Evolutionary conservation across 2,329 filamentous ascomycete species (phyloP).

Genomic region (Arthroderma uncinatum): DNA sequence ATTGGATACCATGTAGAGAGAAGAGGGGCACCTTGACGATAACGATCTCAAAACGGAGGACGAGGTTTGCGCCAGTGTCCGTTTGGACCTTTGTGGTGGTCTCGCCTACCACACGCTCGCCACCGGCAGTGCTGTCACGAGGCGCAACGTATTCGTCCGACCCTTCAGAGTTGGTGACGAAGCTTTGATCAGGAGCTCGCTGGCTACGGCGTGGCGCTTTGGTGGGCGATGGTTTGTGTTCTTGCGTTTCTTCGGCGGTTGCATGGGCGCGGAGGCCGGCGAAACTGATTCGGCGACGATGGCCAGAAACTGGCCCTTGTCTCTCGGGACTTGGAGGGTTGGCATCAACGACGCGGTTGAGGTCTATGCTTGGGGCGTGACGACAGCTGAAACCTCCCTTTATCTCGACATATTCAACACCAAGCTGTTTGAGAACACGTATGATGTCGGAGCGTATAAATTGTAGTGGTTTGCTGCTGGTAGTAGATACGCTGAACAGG

Average conservation of each 20-base stretch:
- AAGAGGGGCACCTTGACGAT: constrained; percentile 95
- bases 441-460: constrained; percentile 85
- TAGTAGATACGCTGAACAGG: constrained; percentile 93
- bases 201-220: constrained; percentile 36
- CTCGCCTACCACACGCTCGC: constrained; percentile 60
- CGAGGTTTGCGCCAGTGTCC: constrained; percentile 73
- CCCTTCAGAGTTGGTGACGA: constrained; percentile 71
- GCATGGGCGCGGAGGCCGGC: constrained; percentile 58
- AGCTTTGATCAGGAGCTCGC: constrained; percentile 53
- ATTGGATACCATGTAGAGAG: constrained; percentile 88
- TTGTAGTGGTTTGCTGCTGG: constrained; percentile 76
- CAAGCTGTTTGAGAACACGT: constrained; percentile 72
- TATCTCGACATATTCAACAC: constrained; percentile 86
- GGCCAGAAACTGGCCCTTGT: constrained; percentile 41
- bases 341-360: constrained; percentile 58
- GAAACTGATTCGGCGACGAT: constrained; percentile 74
- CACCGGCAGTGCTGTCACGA: constrained; percentile 37
- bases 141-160: constrained; percentile 60
- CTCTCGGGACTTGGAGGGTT: constrained; percentile 47
- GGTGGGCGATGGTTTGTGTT: constrained; percentile 40
- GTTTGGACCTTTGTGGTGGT: constrained; percentile 86
- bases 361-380: constrained; percentile 79
- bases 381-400: constrained; percentile 85
- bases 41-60: constrained; percentile 85
- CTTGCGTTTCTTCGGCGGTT: constrained; percentile 59